Evolutionary conservation across 2,329 filamentous ascomycete genomes (phyloP), one percentile per base, ranked within the genome.

Genomic region (Xylaria sp.): DNA sequence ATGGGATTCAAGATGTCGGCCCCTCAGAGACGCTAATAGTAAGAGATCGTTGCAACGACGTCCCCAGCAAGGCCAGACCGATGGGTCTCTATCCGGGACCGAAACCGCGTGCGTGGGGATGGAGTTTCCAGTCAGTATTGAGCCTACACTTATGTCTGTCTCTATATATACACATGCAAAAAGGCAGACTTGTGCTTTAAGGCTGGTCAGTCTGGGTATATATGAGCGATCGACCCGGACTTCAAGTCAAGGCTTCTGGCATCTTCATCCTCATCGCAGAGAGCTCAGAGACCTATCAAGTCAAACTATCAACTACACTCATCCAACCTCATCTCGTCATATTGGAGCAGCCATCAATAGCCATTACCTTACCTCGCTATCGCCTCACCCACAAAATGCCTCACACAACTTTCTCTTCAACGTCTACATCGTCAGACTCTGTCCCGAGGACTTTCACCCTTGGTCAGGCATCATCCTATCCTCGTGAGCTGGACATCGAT

Each of bases 11-110:
- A 50, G 28, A 63, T 46, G 46, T 20, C 20, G 63, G 54, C 52
- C 52, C 52, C 59, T 58, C 65, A 23, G 31, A n/a, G 37, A 39
- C 61, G 57, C 44, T 56, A 58, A 56, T 62, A 69, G 57, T 54
- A 65, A 39, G 39, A 59, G 28, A n/a, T 44, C 20, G 39, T 60
- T 31, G 44, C 41, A 28, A 34, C 15, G 23, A 48, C n/a, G 46
- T 37, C 54, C 20, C 37, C 25, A n/a, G 39, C 55, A 41, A 46
- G 41, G 20, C 51, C n/a, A 34, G 41, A 41, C 10, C 34, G 41
- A 60, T 13, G 50, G 41, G 39, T 25, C 54, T 48, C 55, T 8
- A 39, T 25, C 18, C 3, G 15, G n/a, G 1, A 39, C 60, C 44
- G 46, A 46, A 59, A 59, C 60, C 4, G 10, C 28, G 13, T 62